phyloP scores from a whole-genome alignment of 148 eudicot genomes.

The Heliamphora exappendiculata region DNA sequence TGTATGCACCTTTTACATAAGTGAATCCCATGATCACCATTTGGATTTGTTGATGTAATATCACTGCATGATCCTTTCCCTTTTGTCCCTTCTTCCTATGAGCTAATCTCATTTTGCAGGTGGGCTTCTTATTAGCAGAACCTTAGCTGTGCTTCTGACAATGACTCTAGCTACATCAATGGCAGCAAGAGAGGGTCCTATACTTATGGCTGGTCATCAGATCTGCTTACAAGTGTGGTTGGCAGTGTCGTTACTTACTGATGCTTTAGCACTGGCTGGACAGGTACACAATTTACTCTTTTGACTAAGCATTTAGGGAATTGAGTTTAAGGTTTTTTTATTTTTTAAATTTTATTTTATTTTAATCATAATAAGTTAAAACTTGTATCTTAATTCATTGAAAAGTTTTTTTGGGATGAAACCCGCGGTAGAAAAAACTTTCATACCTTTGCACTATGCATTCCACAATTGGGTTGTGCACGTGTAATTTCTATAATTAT shows the following conservation, averaged over 20 bases:
- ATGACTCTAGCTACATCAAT: slow-evolving; percentile 82
- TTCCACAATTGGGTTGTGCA: background rate
- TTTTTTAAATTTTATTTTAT: no score
- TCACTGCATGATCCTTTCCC: background rate
- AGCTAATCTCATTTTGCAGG: slow-evolving; percentile 35
- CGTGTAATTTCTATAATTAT: background rate
- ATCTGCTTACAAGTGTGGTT: slow-evolving; percentile 86
- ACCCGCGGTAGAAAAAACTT: background rate
- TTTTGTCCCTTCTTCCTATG: background rate
- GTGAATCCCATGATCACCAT: background rate
- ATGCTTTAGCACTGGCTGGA: slow-evolving; percentile 93
- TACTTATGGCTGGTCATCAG: slow-evolving; percentile 91
- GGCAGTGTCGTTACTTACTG: slow-evolving; percentile 88
- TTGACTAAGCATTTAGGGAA: background rate
- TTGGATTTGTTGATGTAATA: background rate
- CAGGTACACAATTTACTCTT: slow-evolving; percentile 46
- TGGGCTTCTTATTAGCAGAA: slow-evolving; percentile 69
- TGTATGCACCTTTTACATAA: background rate
- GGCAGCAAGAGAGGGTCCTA: slow-evolving; percentile 86
- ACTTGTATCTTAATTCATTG: background rate
- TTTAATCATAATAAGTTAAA: background rate
- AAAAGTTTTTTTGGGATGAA: background rate
- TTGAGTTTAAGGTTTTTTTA: background rate
- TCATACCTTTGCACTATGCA: background rate
- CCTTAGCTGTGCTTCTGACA: slow-evolving; percentile 68